Evolutionary conservation across 1,139 yeast genomes (phyloP).

Genomic region (Scheffersomyces cryptocercus): DNA sequence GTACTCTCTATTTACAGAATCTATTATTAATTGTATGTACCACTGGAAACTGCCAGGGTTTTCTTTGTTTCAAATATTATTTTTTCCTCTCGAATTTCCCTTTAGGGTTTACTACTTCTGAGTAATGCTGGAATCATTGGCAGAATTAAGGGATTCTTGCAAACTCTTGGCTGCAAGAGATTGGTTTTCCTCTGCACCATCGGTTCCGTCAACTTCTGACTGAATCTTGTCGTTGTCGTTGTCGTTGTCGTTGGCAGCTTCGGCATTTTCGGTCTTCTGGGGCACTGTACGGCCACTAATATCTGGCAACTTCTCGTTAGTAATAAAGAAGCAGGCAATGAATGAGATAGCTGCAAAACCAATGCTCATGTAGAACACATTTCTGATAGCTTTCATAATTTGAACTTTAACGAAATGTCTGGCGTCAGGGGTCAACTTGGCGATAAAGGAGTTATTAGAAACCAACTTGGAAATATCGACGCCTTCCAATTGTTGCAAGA

Average conservation of each 20-base stretch:
- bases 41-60: too few species aligned
- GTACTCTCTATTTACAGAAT: too few species aligned
- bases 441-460: constrained; percentile 9
- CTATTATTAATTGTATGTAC: too few species aligned
- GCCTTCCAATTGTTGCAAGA: constrained; percentile 13
- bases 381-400: constrained; percentile 37
- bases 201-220: not conserved
- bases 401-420: constrained; percentile 23
- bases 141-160: too few species aligned
- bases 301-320: constrained; percentile 39
- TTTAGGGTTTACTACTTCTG: too few species aligned
- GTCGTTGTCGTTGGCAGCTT: not conserved
- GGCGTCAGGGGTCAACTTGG: constrained; percentile 17
- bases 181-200: not conserved
- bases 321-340: constrained; percentile 31
- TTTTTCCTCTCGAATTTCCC: too few species aligned
- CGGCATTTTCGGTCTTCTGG: not conserved
- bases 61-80: too few species aligned
- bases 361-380: constrained; percentile 41
- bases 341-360: constrained; percentile 33
- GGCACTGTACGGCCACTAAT: constrained; percentile 1
- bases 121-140: too few species aligned
- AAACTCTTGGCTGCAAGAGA: not conserved
- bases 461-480: not conserved
- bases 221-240: not conserved